These are phyloP conservation scores for Paracamarosporium sp. DNA, from an alignment of 2,329 filamentous ascomycete genomes.

Conservation along the genomic window DNA sequence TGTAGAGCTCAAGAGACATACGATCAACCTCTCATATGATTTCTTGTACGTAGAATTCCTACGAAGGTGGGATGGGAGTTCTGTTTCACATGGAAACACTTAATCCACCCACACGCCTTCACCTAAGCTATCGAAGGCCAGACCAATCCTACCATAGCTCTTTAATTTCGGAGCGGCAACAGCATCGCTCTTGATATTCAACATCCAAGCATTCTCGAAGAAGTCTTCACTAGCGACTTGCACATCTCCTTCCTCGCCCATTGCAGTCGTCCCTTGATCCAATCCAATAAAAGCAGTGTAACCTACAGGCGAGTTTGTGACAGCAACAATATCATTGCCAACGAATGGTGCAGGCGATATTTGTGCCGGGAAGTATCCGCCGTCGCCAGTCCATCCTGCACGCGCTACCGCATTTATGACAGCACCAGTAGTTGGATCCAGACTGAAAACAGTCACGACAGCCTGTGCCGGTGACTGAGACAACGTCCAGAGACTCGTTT, in stretches of 20 bases:
- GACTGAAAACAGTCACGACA: conserved; percentile 22
- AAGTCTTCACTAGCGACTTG: conserved; percentile 8
- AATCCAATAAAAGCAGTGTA: conserved; percentile 26
- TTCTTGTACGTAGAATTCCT: not conserved
- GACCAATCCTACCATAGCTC: conserved; percentile 13
- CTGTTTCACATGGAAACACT: not conserved
- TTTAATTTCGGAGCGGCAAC: conserved; percentile 11
- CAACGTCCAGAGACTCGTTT: conserved; percentile 26
- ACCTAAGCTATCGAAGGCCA: conserved; percentile 12
- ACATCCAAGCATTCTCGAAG: conserved; percentile 10
- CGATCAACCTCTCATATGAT: too few species aligned
- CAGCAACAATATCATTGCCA: conserved; percentile 21
- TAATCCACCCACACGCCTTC: conserved; percentile 47
- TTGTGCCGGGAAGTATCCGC: conserved; percentile 15
- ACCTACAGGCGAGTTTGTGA: conserved; percentile 25
- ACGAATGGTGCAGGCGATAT: conserved; percentile 23
- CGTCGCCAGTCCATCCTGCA: conserved; percentile 20
- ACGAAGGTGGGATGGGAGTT: not conserved
- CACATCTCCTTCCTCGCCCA: not conserved
- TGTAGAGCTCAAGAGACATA: too few species aligned
- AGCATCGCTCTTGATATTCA: conserved; percentile 5
- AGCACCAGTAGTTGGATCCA: conserved; percentile 25
- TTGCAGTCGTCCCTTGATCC: conserved; percentile 4
- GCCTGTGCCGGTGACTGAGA: conserved; percentile 22
- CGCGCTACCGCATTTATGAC: conserved; percentile 22